Base-by-base conservation (phyloP, 192 early-diverging fungal species). In the Coemansia asiatica region DNA sequence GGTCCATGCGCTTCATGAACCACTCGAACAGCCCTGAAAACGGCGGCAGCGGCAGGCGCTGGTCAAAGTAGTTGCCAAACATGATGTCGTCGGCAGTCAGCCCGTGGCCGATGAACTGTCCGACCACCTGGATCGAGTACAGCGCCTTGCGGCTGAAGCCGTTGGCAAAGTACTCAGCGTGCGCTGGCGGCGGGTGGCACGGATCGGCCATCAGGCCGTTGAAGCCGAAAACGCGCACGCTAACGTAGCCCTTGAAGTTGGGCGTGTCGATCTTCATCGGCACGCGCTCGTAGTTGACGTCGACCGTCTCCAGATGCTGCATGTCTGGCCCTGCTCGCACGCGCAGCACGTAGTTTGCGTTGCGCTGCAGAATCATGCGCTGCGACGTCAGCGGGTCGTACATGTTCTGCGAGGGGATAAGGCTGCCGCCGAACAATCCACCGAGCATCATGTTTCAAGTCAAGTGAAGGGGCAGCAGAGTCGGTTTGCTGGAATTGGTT, bases 1-100 rank as follows among this genome's bases (percentile, higher is more conserved):
- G 79, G 57, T 81, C 79, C 79, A 81, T 81, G 55, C 79, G 79
- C 69, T 62, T 69, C 79, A 81, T 81, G 48, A 81, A 81, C 79
- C 79, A 81, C 67, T 81, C 79, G 25, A 75, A 81, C 21, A 81
- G 70, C 15, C 79, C 73, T 38, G 79, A 75, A 58, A 81, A 81
- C 18, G 79, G 79, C 59, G 79, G 79, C 54, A 81, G 70, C 27
- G 73, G 73, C 61, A 81, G 67, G 0, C 73, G 69, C 63, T 72
- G 68, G 64, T 81, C 79, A 69, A 81, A 81, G 70, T 75, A 81
- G 64, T 81, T 81, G 64, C 79, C 79, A 61, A 81, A 81, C 73
- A 81, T 81, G 22, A 81, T 75, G 64, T 81, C 60, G 64, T 81
- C 73, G 2, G 79, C 79, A 0, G 79, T 75, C 67, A 81, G 63